A percentile compares a stretch with the other conserved stretches of the same genome.
phyloP scores from a whole-genome alignment of 1,284 basidiomycete species.

The Taiwanofungus camphoratus region DNA sequence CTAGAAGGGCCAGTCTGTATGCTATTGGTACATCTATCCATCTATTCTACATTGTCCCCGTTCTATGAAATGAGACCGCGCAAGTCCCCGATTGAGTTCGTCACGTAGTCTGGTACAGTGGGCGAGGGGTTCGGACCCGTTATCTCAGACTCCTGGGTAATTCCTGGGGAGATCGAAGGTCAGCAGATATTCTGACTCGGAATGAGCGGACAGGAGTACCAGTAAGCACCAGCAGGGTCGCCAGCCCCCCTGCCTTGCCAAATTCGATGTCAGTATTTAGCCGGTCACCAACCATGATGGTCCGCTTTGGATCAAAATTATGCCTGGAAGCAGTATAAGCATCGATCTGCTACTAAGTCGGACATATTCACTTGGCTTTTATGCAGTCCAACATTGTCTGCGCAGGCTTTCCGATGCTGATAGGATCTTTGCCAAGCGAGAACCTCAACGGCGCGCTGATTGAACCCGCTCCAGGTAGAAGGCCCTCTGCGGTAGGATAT shows the following conservation, averaged over 20 bases:
- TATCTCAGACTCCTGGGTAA: conserved; percentile 68
- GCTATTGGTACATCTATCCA: conserved; percentile 1
- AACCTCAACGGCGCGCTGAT: conserved; percentile 80
- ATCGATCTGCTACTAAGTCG: not conserved
- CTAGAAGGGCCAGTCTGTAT: too few relatives aligned
- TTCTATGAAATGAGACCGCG: conserved; percentile 24
- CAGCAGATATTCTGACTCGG: not conserved
- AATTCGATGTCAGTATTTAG: conserved; percentile 94
- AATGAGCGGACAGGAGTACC: conserved; percentile 38
- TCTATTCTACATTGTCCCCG: not conserved
- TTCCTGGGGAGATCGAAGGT: conserved; percentile 41
- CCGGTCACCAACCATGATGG: conserved; percentile 95
- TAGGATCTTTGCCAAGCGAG: conserved; percentile 67
- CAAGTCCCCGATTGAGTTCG: conserved; percentile 76
- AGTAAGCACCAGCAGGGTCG: conserved; percentile 91
- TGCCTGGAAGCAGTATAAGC: conserved; percentile 48
- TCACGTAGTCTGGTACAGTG: conserved; percentile 78
- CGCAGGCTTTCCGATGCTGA: conserved; percentile 89
- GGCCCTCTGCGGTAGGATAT: conserved; percentile 77
- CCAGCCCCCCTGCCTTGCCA: conserved; percentile 79
- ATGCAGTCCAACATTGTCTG: conserved; percentile 94
- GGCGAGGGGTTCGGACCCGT: conserved; percentile 63
- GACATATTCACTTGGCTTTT: conserved; percentile 74
- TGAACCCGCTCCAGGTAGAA: conserved; percentile 83
- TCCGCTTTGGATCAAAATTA: conserved; percentile 76